phyloP scores from a whole-genome alignment of 352 stramenopile genomes.

The Phytophthora megakarya region DNA sequence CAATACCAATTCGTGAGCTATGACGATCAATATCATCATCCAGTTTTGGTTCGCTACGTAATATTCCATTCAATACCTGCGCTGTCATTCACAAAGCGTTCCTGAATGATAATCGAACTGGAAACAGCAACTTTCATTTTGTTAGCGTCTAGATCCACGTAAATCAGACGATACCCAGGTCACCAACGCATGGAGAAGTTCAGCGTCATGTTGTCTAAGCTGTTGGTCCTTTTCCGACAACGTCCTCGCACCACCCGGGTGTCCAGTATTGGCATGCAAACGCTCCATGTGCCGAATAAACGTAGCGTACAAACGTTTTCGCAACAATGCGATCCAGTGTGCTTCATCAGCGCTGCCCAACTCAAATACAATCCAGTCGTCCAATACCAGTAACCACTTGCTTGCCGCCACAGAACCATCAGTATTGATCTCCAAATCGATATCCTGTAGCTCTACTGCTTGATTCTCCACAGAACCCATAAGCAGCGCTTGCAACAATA shows the following conservation, averaged over 20 bases:
- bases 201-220: slow-evolving; percentile 52
- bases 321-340: slow-evolving; percentile 51
- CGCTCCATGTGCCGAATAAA: slow-evolving; percentile 75
- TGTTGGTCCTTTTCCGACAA: slow-evolving; percentile 20
- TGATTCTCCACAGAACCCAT: slow-evolving; percentile 57
- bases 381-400: slow-evolving; percentile 63
- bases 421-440: slow-evolving; percentile 12
- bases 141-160: slow-evolving; percentile 10
- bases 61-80: not conserved
- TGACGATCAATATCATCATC: not conserved
- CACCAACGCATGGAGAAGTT: slow-evolving; percentile 55
- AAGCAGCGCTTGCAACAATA: slow-evolving; percentile 62
- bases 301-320: slow-evolving; percentile 57
- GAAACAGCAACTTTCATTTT: not conserved
- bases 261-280: slow-evolving; percentile 45
- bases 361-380: slow-evolving; percentile 82
- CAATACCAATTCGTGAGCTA: not conserved
- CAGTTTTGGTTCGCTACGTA: not conserved
- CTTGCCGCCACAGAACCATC: slow-evolving; percentile 4
- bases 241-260: slow-evolving; percentile 2
- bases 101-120: not conserved
- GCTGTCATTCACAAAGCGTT: not conserved
- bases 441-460: slow-evolving; percentile 34
- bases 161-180: slow-evolving; percentile 61
- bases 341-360: slow-evolving; percentile 50